Evolutionary conservation across 495 filamentous ascomycete species (phyloP).

Genomic region (Podospora fimiseda): DNA sequence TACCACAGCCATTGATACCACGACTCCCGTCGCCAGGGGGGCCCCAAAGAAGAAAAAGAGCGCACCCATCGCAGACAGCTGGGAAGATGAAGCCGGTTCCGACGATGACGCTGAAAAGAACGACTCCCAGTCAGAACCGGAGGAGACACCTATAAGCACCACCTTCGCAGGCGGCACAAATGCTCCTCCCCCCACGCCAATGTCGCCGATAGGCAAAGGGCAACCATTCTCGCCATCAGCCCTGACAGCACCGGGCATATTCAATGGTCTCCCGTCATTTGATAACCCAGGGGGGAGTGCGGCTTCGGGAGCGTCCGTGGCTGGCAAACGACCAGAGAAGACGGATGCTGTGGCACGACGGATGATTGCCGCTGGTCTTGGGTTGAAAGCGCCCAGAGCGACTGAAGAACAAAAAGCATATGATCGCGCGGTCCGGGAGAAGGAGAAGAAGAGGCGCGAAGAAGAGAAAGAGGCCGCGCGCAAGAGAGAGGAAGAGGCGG

Average conservation of each 20-base stretch:
- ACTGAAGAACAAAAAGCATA: slow-evolving; percentile 88
- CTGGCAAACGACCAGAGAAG: slow-evolving; percentile 66
- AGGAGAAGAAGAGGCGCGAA: slow-evolving; percentile 73
- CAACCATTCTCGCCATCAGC: slow-evolving; percentile 26
- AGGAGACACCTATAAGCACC: slow-evolving; percentile 8
- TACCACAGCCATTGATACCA: slow-evolving; percentile 8
- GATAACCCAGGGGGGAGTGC: slow-evolving; percentile 6
- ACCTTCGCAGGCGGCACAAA: slow-evolving; percentile 20
- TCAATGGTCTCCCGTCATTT: slow-evolving; percentile 7
- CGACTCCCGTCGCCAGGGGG: slow-evolving; percentile 11
- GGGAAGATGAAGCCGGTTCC: slow-evolving; percentile 68
- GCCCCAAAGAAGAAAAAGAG: slow-evolving; percentile 39
- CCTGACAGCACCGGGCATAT: slow-evolving; percentile 11
- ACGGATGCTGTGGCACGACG: slow-evolving; percentile 84
- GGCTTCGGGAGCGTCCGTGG: background rate
- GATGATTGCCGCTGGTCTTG: slow-evolving; percentile 85
- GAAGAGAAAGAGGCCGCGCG: slow-evolving; percentile 61
- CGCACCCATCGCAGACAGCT: slow-evolving; percentile 63
- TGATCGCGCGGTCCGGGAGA: slow-evolving; percentile 74
- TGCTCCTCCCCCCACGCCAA: slow-evolving; percentile 57
- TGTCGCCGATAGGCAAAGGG: slow-evolving; percentile 43
- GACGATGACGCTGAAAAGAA: slow-evolving; percentile 31
- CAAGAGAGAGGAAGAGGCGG: slow-evolving; percentile 58
- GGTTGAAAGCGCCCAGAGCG: slow-evolving; percentile 68
- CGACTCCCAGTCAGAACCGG: slow-evolving; percentile 32